Percentiles rank a stretch among this genome's conserved stretches.
Evolutionary conservation across 345 rosid genomes (phyloP).

Genomic region (Euphorbia tirucalli): DNA sequence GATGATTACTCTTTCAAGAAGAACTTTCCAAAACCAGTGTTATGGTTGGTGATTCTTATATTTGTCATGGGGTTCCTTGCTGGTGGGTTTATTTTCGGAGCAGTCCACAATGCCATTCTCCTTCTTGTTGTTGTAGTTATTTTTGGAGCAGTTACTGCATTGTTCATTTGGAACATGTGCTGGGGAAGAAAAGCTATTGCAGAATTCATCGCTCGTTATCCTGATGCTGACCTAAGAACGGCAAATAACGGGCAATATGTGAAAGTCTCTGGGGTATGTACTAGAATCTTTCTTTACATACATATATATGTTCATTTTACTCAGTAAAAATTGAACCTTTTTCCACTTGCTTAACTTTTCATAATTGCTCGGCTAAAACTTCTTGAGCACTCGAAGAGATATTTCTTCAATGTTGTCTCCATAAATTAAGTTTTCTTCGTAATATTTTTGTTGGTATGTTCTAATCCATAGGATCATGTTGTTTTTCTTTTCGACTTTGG

Average conservation of each 20-base stretch:
- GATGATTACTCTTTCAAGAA: slow-evolving; percentile 49
- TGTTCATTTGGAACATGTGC: slow-evolving; percentile 67
- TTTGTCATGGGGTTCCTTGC: slow-evolving; percentile 78
- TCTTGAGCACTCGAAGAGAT: too few relatives aligned
- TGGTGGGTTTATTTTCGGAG: slow-evolving; percentile 80
- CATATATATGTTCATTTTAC: neutral
- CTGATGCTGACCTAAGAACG: slow-evolving; percentile 85
- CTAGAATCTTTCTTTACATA: neutral
- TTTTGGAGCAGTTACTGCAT: slow-evolving; percentile 48
- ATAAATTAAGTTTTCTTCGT: too few relatives aligned
- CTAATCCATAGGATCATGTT: neutral
- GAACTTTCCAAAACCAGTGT: slow-evolving; percentile 61
- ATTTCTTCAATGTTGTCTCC: too few relatives aligned
- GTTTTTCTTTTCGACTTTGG: neutral
- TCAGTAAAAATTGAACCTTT: neutral
- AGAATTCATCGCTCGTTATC: slow-evolving; percentile 61
- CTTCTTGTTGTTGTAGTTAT: slow-evolving; percentile 66
- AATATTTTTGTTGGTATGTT: neutral
- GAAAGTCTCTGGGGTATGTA: slow-evolving; percentile 89
- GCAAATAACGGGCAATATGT: slow-evolving; percentile 91
- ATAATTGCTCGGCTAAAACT: neutral
- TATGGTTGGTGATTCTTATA: slow-evolving; percentile 67
- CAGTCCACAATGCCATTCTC: slow-evolving; percentile 77
- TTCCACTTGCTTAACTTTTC: neutral
- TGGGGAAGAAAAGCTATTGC: slow-evolving; percentile 67